Conservation (phyloP, 805 yeast species). For the Metschnikowia peoriensis region DNA sequence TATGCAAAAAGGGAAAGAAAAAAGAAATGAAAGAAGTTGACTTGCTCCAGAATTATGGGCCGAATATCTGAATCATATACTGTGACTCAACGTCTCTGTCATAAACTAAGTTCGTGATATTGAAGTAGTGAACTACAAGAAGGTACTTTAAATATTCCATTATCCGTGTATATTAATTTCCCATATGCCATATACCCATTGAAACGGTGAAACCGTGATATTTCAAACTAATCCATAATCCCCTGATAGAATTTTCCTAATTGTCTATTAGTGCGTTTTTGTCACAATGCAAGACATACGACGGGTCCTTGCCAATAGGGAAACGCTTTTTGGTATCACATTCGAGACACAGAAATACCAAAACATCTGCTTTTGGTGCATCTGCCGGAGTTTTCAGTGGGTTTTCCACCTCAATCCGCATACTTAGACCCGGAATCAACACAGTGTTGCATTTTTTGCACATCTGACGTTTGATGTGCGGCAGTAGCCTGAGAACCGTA, state of each 20-base stretch:
- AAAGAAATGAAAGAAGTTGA: no score
- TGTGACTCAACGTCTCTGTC: no score
- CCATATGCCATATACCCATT: no score
- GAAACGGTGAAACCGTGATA: no score
- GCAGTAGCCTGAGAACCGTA: constrained; percentile 62
- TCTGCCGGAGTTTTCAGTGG: constrained; percentile 28
- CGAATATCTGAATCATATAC: no score
- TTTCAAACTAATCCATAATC: no score
- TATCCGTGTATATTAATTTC: no score
- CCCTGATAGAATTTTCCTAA: not conserved
- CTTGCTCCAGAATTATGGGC: no score
- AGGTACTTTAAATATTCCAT: no score
- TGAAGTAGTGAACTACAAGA: no score
- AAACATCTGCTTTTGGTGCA: constrained; percentile 40
- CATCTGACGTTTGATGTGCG: constrained; percentile 60
- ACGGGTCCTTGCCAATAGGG: constrained; percentile 58
- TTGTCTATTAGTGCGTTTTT: constrained; percentile 12
- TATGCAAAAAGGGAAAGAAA: no score
- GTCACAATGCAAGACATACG: constrained; percentile 49
- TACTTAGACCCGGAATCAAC: constrained; percentile 48
- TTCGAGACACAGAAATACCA: constrained; percentile 46
- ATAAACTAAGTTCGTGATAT: no score
- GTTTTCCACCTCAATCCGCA: constrained; percentile 42
- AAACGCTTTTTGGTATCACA: constrained; percentile 57
- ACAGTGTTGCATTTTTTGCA: constrained; percentile 66